Conservation (phyloP, 2,329 filamentous ascomycete genomes). For the Ambrosiella xylebori region DNA sequence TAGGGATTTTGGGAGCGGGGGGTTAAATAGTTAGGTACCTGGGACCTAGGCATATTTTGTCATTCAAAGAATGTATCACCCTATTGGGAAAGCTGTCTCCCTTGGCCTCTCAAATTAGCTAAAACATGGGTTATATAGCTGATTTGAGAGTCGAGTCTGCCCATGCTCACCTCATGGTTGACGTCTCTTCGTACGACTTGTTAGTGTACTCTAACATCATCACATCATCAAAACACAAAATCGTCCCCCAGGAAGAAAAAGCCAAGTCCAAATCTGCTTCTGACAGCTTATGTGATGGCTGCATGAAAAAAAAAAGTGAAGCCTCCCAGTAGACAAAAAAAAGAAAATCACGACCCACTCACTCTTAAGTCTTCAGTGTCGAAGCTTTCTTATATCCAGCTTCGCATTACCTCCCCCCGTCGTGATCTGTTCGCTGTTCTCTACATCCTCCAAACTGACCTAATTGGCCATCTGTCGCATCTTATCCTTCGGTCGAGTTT, state of each 20-base stretch:
- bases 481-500: neutral
- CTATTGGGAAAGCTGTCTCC: neutral
- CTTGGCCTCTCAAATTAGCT: neutral
- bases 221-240: neutral
- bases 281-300: neutral
- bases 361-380: neutral
- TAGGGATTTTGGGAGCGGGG: too few species aligned
- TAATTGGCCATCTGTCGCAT: neutral
- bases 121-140: neutral
- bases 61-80: neutral
- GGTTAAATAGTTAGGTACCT: neutral
- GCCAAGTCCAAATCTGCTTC: neutral
- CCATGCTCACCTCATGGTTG: slow-evolving; percentile 1
- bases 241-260: too few species aligned
- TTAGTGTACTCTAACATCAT: neutral
- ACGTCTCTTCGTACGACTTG: neutral
- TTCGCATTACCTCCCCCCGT: neutral
- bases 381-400: neutral
- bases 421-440: neutral
- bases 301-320: neutral
- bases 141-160: neutral
- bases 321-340: neutral
- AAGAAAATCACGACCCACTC: neutral
- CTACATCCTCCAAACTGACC: neutral
- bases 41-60: too few species aligned